Percentiles rank a stretch among this genome's conserved stretches.
Evolutionary conservation across 1,139 yeast genomes (phyloP).

Genomic region (Lodderomyces oxycetoniae): DNA sequence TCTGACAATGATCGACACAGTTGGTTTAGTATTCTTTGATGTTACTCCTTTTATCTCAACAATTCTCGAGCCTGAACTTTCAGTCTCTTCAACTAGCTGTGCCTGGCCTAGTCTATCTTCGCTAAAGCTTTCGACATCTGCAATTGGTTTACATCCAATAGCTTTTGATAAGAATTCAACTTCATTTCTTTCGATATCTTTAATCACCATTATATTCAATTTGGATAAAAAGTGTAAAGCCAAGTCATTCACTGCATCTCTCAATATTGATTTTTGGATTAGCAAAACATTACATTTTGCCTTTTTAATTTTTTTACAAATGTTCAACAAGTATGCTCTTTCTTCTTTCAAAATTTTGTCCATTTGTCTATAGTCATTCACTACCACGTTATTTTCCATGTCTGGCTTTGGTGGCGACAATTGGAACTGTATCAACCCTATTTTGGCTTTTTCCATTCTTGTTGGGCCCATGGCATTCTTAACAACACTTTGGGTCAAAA

Average conservation of each 20-base stretch:
- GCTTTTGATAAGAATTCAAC: slow-evolving; percentile 89
- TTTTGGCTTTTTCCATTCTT: slow-evolving; percentile 87
- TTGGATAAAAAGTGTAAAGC: slow-evolving; percentile 92
- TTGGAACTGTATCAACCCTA: slow-evolving; percentile 92
- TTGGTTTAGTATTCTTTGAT: slow-evolving; percentile 56
- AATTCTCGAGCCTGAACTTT: slow-evolving; percentile 87
- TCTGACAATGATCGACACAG: slow-evolving; percentile 87
- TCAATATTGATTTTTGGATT: slow-evolving; percentile 88
- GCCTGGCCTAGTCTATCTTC: slow-evolving; percentile 93
- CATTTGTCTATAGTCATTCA: slow-evolving; percentile 97
- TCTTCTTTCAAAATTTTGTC: slow-evolving; percentile 97
- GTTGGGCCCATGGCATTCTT: slow-evolving; percentile 96
- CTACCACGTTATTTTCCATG: slow-evolving; percentile 95
- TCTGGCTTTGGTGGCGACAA: slow-evolving; percentile 98
- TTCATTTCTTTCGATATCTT: slow-evolving; percentile 95
- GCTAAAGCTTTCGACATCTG: slow-evolving; percentile 86
- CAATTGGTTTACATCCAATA: slow-evolving; percentile 91
- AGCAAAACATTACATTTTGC: slow-evolving; percentile 92
- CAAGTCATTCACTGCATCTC: slow-evolving; percentile 97
- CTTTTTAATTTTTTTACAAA: slow-evolving; percentile 94
- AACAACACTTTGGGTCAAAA: slow-evolving; percentile 82
- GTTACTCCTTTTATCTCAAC: slow-evolving; percentile 84
- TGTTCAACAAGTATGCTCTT: slow-evolving; percentile 87
- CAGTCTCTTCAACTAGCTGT: slow-evolving; percentile 87
- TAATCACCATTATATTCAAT: slow-evolving; percentile 87